Evolutionary conservation across 129 eudicot genomes (phyloP), one percentile per base, ranked within the genome.

Genomic region (Lonicera japonica): DNA sequence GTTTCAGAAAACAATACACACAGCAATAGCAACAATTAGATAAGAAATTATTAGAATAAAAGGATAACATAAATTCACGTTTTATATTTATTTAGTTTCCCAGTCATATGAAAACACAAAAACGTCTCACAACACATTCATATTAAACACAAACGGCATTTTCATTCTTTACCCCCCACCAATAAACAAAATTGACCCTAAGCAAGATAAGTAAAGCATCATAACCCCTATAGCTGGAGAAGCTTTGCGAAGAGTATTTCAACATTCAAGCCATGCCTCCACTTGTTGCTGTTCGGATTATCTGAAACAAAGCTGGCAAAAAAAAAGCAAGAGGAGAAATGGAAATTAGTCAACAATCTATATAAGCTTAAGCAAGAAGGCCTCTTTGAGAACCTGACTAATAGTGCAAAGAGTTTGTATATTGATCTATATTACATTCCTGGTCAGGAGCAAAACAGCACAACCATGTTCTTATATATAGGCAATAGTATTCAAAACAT

Each of bases 241-340:
- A 23, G 18, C 46, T 6, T 2, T 14, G 23, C 43, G 25, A 64
- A 17, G 58, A 23, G 12, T 24, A 46, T 22, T 64, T 15, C 45
- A 18, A 8, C 22, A 47, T 38, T 78, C 66, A 83, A 39, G 89
- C 82, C 81, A 79, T 75, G 65, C 85, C 89, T 75, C 89, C 84
- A 69, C 82, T 83, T 34, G 82, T 79, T 56, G 89, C 89, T 0
- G 89, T 83, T 45, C 85, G 84, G 60, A 82, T 82, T 41, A 83
- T 83, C 82, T 83, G 89, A 38, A 83, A 74, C 70, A 82, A 67
- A 64, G 88, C 88, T 82, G 88, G 64, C 69, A 73, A 20, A 29
- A 29, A 29, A 29, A 79, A 61, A 41, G 39, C n/a, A 55, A 14
- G 70, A 46, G 16, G 25, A 45, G 17, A 46, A 63, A 22, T 15